These are phyloP conservation scores for Atractiella rhizophila DNA, from an alignment of 768 basidiomycete genomes.

Conservation along the genomic window DNA sequence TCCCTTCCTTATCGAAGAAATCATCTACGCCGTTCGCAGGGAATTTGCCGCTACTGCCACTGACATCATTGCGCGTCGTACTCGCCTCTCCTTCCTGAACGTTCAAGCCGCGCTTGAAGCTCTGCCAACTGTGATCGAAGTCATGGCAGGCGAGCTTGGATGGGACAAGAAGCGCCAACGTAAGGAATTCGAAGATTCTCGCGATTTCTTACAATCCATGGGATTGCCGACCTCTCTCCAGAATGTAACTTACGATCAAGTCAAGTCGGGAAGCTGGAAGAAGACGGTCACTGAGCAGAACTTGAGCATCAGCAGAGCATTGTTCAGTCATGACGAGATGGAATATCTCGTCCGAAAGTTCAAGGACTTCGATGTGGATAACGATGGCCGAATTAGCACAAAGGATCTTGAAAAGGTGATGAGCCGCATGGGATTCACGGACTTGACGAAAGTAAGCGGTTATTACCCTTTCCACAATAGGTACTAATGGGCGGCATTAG, in stretches of 20 bases:
- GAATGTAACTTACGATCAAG: constrained; percentile 4
- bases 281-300: constrained; percentile 18
- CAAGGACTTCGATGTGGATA: constrained; percentile 21
- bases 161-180: constrained; percentile 42
- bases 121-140: constrained; percentile 64
- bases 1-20: constrained; percentile 81
- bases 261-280: neutral
- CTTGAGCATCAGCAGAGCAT: constrained; percentile 11
- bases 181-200: constrained; percentile 35
- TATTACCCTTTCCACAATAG: neutral
- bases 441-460: constrained; percentile 10
- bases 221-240: constrained; percentile 25
- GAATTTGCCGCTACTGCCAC: constrained; percentile 83
- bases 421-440: constrained; percentile 42
- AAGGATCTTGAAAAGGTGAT: constrained; percentile 53
- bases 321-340: constrained; percentile 22
- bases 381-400: constrained; percentile 32
- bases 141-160: constrained; percentile 62
- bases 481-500: neutral
- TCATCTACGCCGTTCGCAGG: constrained; percentile 58
- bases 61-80: constrained; percentile 76
- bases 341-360: constrained; percentile 21
- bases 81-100: constrained; percentile 83
- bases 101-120: constrained; percentile 57
- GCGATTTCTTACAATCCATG: constrained; percentile 57